Conservation (phyloP, 768 basidiomycete species). For the Suillus sp. region DNA sequence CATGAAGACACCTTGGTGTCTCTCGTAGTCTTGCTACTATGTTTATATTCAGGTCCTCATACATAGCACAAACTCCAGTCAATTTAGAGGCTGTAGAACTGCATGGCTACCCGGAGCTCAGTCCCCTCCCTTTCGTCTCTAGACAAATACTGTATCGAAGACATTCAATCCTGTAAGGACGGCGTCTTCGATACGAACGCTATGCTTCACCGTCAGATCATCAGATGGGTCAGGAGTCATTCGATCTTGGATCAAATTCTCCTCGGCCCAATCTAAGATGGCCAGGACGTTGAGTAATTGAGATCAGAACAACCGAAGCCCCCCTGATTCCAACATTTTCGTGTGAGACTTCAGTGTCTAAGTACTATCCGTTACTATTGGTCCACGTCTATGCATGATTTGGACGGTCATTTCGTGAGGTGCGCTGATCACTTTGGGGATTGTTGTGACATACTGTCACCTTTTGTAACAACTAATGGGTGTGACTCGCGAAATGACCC, state of each 20-base stretch:
- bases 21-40: not conserved
- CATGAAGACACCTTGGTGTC: not conserved
- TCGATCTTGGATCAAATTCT: not conserved
- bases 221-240: not conserved
- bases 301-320: not conserved
- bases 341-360: not conserved
- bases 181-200: not conserved
- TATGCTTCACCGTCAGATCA: not conserved
- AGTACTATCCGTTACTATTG: not conserved
- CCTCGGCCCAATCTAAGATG: not conserved
- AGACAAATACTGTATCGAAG: not conserved
- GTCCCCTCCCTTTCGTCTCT: not conserved
- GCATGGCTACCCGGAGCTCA: not conserved
- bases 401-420: not conserved
- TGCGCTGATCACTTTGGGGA: too few relatives aligned
- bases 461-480: too few relatives aligned
- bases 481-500: not conserved
- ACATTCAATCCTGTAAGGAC: not conserved
- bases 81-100: not conserved
- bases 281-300: not conserved
- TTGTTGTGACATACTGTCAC: too few relatives aligned
- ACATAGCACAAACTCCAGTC: not conserved
- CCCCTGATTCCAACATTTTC: too few relatives aligned
- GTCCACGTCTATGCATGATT: not conserved
- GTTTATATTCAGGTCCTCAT: not conserved